A percentile compares a stretch with the other conserved stretches of the same genome.
These are phyloP conservation scores for Myxozyma vanderwaltii DNA, from an alignment of 805 yeast genomes.

Conservation along the genomic window DNA sequence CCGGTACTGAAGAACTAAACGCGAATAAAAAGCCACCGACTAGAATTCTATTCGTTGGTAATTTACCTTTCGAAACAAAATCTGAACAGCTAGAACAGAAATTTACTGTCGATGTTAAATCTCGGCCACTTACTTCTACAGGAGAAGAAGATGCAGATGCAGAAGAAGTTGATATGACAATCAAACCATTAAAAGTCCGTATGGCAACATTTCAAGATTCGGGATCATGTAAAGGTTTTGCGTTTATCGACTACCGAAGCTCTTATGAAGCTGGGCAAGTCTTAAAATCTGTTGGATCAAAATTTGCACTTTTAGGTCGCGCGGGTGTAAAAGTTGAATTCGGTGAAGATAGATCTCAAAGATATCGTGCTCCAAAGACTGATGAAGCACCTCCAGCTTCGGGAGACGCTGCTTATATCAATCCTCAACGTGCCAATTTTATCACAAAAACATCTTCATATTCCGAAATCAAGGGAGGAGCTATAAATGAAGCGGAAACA, in stretches of 20 bases:
- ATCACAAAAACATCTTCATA: constrained; percentile 1
- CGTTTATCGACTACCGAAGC: constrained; percentile 82
- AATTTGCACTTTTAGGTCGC: constrained; percentile 64
- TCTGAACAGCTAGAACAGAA: constrained; percentile 75
- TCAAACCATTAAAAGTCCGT: constrained; percentile 76
- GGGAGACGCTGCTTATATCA: neutral
- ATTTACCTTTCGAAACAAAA: constrained; percentile 88
- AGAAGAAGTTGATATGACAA: constrained; percentile 79
- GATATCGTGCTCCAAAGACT: neutral
- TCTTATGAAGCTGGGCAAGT: constrained; percentile 84
- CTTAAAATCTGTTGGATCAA: constrained; percentile 68
- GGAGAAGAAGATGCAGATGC: constrained; percentile 46
- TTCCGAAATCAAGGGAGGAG: neutral
- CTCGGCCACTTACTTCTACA: constrained; percentile 42
- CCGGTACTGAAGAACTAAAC: constrained; percentile 49
- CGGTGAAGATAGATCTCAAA: constrained; percentile 85
- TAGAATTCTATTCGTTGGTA: constrained; percentile 87
- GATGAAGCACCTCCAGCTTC: neutral
- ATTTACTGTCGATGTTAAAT: constrained; percentile 89
- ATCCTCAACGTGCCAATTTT: neutral
- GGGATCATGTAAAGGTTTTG: constrained; percentile 96
- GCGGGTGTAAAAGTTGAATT: constrained; percentile 72
- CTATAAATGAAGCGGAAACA: neutral
- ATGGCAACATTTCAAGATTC: constrained; percentile 98
- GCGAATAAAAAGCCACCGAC: constrained; percentile 69